phyloP scores from a whole-genome alignment of 257 asterid genomes.

The Sherardia arvensis region DNA sequence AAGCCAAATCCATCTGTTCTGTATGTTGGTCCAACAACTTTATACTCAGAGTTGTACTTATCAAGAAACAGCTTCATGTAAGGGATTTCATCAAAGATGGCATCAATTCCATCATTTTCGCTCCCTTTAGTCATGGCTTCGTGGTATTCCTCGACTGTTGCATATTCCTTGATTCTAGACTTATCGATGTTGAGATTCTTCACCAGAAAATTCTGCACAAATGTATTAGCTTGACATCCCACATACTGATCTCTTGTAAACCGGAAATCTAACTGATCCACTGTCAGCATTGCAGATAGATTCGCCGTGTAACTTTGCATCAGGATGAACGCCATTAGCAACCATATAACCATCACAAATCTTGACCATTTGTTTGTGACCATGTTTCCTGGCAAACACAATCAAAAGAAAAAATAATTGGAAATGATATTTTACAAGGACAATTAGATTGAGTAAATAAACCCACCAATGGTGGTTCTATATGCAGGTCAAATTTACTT shows the following conservation, averaged over 20 bases:
- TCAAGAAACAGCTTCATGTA: conserved; percentile 32
- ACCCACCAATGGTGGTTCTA: too few relatives aligned
- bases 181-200: conserved; percentile 8
- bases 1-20: conserved; percentile 44
- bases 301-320: conserved; percentile 59
- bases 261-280: conserved; percentile 29
- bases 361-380: conserved; percentile 48
- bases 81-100: conserved; percentile 19
- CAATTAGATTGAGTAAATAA: too few relatives aligned
- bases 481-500: too few relatives aligned
- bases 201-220: conserved; percentile 24
- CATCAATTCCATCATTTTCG: conserved; percentile 20
- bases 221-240: conserved; percentile 41
- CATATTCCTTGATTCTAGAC: conserved; percentile 7
- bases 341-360: conserved; percentile 37
- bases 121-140: conserved; percentile 14
- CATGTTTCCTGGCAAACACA: conserved; percentile 28
- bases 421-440: background rate
- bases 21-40: conserved; percentile 28
- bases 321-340: conserved; percentile 42
- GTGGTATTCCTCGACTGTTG: conserved; percentile 6
- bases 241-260: conserved; percentile 24
- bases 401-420: background rate
- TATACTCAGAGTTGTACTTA: conserved; percentile 33
- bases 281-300: conserved; percentile 42